Percentiles rank a stretch among this genome's conserved stretches.
These are phyloP conservation scores for Chalciporus pseudorubinellus DNA, from an alignment of 768 basidiomycete genomes.

Conservation along the genomic window DNA sequence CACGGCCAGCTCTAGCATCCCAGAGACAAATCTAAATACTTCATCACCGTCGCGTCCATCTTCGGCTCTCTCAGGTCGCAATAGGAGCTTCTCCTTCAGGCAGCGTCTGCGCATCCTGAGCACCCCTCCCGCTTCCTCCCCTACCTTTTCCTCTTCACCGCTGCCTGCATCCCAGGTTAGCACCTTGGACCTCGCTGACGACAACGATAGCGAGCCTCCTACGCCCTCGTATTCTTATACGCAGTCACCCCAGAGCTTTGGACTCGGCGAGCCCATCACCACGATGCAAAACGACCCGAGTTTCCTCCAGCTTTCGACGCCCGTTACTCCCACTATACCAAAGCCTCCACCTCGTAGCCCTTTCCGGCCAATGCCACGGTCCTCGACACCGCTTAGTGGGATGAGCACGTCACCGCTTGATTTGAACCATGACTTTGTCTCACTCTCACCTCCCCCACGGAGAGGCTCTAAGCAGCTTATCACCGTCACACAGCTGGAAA, in stretches of 20 bases:
- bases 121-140: conserved; percentile 44
- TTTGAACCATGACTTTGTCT: conserved; percentile 38
- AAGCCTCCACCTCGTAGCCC: conserved; percentile 20
- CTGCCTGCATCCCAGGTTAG: conserved; percentile 20
- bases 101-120: conserved; percentile 69
- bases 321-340: conserved; percentile 34
- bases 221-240: conserved; percentile 17
- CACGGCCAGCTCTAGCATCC: conserved; percentile 8
- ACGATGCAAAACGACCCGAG: conserved; percentile 51
- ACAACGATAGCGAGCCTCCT: conserved; percentile 29
- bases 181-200: conserved; percentile 26
- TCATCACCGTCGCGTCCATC: conserved; percentile 41
- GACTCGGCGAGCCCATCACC: conserved; percentile 62
- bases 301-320: conserved; percentile 56
- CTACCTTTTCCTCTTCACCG: conserved; percentile 25
- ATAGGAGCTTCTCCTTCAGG: conserved; percentile 44
- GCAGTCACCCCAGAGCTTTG: conserved; percentile 13
- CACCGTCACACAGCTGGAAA: conserved; percentile 11
- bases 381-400: background rate
- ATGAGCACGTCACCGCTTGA: conserved; percentile 22
- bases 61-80: conserved; percentile 38
- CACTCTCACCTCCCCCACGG: conserved; percentile 65
- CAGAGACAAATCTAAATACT: too few species aligned
- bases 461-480: conserved; percentile 51
- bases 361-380: conserved; percentile 26